Evolutionary conservation across 2,329 filamentous ascomycete species (phyloP), one percentile per base, ranked within the genome.

Genomic region (Hymenoscyphus linearis): DNA sequence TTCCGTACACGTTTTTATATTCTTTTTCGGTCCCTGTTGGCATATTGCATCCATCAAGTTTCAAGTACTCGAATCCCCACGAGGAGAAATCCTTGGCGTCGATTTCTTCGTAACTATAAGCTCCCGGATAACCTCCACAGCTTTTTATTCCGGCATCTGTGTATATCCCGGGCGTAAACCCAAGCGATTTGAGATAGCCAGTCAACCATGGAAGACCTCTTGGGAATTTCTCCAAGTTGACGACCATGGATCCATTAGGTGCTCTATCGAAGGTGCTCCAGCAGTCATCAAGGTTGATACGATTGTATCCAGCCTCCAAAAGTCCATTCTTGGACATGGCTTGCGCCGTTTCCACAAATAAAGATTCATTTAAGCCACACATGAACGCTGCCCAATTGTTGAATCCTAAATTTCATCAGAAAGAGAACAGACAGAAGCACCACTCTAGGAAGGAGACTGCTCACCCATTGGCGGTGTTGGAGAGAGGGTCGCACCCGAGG

Each of bases 81-180:
- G 77, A 76, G 18, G 69, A 61, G 52, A 70, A 87, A 0, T 81
- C 79, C 57, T 78, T 70, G 2, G 84, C 85, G 70, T 88, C 85
- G 18, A 82, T 72, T 4, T 78, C 73, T 67, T 88, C 85, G 66
- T 82, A 79, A 0, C 81, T 83, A 25, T 84, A 71, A 56, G 80
- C 83, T 1, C 80, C 85, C 14, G 82, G 79, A 67, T 85, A 86
- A 4, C 79, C 78, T 1, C 78, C 84, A 66, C 84, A 86, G 2
- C 82, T 67, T 10, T 59, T 52, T 9, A 62, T 64, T 16, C 68
- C 69, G 1, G 81, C 82, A 71, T 82, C 82, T 62, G 82, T 82
- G 67, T 88, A 88, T 58, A 89, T 86, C 1, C 86, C 85, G 4
- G 86, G 74, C 66, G 86, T 86, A 55, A 88, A 70, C 1, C 83